These are phyloP conservation scores for Kwoniella sp. DNA, from an alignment of 768 basidiomycete genomes.

Conservation along the genomic window DNA sequence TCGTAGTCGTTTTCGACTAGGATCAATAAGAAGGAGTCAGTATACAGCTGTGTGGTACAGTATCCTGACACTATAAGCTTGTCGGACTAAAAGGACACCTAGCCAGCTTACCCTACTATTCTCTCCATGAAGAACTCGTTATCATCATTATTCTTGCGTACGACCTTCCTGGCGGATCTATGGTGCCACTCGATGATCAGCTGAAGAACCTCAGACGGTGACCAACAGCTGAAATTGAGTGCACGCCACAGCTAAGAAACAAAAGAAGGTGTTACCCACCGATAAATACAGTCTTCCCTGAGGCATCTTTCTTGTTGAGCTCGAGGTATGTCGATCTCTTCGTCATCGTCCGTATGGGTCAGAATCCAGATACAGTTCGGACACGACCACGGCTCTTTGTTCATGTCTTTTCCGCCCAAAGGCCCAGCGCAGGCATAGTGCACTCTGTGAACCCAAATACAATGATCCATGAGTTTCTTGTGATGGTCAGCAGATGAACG, in stretches of 20 bases:
- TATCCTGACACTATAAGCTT: too few relatives aligned
- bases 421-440: constrained; percentile 31
- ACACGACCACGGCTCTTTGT: constrained; percentile 25
- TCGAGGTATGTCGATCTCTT: not conserved
- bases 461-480: not conserved
- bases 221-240: not conserved
- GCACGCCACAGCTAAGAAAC: too few relatives aligned
- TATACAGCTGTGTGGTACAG: too few relatives aligned
- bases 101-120: constrained; percentile 5
- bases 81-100: not conserved
- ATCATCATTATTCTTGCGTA: constrained; percentile 24
- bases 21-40: constrained; percentile 1
- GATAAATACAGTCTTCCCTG: constrained; percentile 19
- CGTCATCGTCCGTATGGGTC: not conserved
- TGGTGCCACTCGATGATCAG: too few relatives aligned
- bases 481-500: not conserved
- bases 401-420: constrained; percentile 9
- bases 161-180: constrained; percentile 13
- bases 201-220: too few relatives aligned
- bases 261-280: constrained; percentile 5
- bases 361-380: constrained; percentile 18
- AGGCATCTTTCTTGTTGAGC: constrained; percentile 26
- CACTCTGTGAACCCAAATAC: constrained; percentile 16
- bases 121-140: constrained; percentile 20
- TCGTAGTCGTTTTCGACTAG: constrained; percentile 12